Conservation (phyloP, 495 filamentous ascomycete species). For the Entonaema liquescens region DNA sequence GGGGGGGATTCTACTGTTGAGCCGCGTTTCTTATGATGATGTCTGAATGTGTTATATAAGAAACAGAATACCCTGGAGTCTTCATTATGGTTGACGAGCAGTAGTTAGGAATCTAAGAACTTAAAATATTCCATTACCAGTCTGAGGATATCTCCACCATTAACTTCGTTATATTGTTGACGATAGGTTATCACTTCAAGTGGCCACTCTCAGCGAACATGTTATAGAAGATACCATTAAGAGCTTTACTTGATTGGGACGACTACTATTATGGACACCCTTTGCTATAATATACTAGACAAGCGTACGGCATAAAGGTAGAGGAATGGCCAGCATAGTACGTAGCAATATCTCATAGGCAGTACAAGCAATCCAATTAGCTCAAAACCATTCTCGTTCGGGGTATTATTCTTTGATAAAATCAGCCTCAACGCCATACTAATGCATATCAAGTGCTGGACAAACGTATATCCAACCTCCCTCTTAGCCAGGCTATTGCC, state of each 20-base stretch:
- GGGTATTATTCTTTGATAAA: slow-evolving; percentile 22
- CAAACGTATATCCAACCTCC: background rate
- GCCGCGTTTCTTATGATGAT: too few relatives aligned
- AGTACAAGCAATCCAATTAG: slow-evolving; percentile 5
- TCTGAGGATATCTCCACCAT: too few relatives aligned
- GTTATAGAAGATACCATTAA: background rate
- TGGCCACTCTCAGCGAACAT: background rate
- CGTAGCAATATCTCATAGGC: background rate
- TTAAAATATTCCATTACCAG: too few relatives aligned
- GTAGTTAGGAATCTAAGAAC: too few relatives aligned
- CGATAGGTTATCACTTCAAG: too few relatives aligned
- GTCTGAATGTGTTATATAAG: too few relatives aligned
- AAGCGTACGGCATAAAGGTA: background rate
- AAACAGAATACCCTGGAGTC: too few relatives aligned
- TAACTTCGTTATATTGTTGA: too few relatives aligned
- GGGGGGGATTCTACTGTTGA: background rate
- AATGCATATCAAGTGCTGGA: slow-evolving; percentile 9
- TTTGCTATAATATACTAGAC: background rate
- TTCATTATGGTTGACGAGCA: too few relatives aligned
- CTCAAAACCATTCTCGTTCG: background rate
- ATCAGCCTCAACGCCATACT: slow-evolving; percentile 29
- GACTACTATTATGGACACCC: background rate
- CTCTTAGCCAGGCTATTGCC: slow-evolving; percentile 28
- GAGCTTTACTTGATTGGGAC: background rate
- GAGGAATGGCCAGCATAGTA: background rate